A percentile compares a stretch with the other conserved stretches of the same genome.
Conservation (phyloP, 495 filamentous ascomycete genomes). For the Cudoniella acicularis region DNA sequence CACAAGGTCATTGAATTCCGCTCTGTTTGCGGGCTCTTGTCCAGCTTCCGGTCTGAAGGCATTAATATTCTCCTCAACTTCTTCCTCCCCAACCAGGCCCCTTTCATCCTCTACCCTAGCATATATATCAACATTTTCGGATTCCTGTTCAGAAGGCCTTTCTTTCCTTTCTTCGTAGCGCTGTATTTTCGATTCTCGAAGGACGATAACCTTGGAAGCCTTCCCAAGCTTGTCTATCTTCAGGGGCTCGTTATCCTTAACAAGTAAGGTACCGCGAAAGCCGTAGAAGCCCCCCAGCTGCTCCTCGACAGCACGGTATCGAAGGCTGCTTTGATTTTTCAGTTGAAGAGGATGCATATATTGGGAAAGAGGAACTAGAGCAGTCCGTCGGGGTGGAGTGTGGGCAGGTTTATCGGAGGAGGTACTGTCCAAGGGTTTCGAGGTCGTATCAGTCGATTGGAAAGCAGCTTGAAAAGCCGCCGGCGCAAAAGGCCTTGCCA, state of each 20-base stretch:
- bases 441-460: constrained; percentile 7
- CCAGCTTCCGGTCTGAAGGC: constrained; percentile 33
- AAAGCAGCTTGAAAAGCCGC: constrained; percentile 9
- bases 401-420: not conserved
- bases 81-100: constrained; percentile 19
- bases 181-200: constrained; percentile 33
- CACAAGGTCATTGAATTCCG: constrained; percentile 38
- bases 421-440: not conserved
- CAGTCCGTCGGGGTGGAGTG: not conserved
- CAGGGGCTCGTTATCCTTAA: constrained; percentile 13
- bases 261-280: constrained; percentile 3
- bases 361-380: not conserved
- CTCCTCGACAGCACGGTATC: not conserved
- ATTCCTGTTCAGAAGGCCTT: constrained; percentile 1
- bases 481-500: constrained; percentile 23
- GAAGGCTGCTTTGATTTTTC: not conserved
- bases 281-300: constrained; percentile 13
- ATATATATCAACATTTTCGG: constrained; percentile 27
- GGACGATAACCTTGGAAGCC: constrained; percentile 36
- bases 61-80: constrained; percentile 40
- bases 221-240: constrained; percentile 32
- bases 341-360: not conserved
- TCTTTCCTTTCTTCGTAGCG: constrained; percentile 3
- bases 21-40: constrained; percentile 23
- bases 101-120: constrained; percentile 29